phyloP scores from a whole-genome alignment of 78 protist genomes.

The Dictyostelium firmibasis region DNA sequence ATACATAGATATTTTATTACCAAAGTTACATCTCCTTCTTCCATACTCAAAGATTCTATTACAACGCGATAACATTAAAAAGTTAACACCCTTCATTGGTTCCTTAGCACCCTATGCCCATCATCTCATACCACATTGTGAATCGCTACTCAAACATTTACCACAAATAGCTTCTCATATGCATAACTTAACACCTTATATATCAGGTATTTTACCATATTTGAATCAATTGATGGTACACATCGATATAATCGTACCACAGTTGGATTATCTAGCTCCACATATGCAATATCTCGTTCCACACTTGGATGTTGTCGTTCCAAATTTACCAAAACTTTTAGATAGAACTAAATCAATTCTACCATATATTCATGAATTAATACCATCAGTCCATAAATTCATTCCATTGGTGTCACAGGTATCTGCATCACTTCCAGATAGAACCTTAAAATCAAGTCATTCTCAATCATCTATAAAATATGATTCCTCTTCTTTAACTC shows the following conservation, averaged over 20 bases:
- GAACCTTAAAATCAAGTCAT: conserved; percentile 30
- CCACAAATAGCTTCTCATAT: conserved; percentile 1
- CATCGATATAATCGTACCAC: conserved; percentile 46
- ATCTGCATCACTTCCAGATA: neutral
- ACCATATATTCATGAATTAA: conserved; percentile 40
- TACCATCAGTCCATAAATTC: neutral
- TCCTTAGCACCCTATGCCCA: neutral
- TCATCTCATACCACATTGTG: conserved; percentile 20
- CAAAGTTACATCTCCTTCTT: conserved; percentile 24
- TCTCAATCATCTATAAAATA: neutral
- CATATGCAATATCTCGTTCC: conserved; percentile 21
- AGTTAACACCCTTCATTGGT: conserved; percentile 37
- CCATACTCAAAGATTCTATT: conserved; percentile 19
- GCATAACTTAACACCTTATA: conserved; percentile 40
- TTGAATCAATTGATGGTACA: neutral
- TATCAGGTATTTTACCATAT: conserved; percentile 38
- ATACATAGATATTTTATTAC: conserved; percentile 19
- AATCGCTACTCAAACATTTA: conserved; percentile 13
- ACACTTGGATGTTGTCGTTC: conserved; percentile 17
- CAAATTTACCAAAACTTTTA: conserved; percentile 21
- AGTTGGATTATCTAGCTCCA: conserved; percentile 42
- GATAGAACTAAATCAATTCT: conserved; percentile 50
- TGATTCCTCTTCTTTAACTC: neutral
- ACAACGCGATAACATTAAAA: neutral
- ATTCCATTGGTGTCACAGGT: neutral